Percentiles rank a stretch among this genome's conserved stretches.
phyloP scores from a whole-genome alignment of 2,329 filamentous ascomycete species.

The Sclerotinia nivalis region DNA sequence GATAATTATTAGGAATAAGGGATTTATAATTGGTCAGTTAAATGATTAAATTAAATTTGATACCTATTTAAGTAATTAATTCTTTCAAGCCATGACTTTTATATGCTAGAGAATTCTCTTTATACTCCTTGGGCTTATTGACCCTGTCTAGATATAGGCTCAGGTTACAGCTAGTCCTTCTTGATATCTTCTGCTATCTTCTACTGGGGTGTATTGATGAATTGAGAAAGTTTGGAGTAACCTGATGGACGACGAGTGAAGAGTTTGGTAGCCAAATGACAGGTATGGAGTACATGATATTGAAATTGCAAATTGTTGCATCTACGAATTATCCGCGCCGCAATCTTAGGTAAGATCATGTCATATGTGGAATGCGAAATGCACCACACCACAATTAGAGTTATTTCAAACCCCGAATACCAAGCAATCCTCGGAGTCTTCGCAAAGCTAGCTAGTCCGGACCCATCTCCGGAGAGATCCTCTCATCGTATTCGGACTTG shows the following conservation, averaged over 20 bases:
- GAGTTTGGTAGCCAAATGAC: neutral
- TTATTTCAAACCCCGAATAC: constrained; percentile 12
- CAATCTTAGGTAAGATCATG: neutral
- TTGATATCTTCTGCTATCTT: neutral
- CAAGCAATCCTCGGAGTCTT: constrained; percentile 3
- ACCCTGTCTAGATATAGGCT: neutral
- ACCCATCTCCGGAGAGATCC: neutral
- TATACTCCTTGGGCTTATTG: neutral
- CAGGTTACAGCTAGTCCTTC: neutral
- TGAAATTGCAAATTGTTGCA: neutral
- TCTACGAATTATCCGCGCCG: neutral
- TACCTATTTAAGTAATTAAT: neutral
- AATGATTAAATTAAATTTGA: neutral
- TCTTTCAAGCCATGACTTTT: neutral
- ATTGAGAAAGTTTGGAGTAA: no score
- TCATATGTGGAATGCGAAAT: neutral
- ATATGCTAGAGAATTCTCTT: no score
- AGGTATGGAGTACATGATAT: neutral
- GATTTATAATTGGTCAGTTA: neutral
- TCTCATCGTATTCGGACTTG: neutral
- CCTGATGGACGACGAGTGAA: no score
- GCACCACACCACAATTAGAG: no score
- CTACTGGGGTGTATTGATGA: neutral
- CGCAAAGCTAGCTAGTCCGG: neutral
- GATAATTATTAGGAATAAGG: constrained; percentile 5